Evolutionary conservation across 345 rosid genomes (phyloP), one percentile per base, ranked within the genome.

Genomic region (Eucalyptus curtisii): DNA sequence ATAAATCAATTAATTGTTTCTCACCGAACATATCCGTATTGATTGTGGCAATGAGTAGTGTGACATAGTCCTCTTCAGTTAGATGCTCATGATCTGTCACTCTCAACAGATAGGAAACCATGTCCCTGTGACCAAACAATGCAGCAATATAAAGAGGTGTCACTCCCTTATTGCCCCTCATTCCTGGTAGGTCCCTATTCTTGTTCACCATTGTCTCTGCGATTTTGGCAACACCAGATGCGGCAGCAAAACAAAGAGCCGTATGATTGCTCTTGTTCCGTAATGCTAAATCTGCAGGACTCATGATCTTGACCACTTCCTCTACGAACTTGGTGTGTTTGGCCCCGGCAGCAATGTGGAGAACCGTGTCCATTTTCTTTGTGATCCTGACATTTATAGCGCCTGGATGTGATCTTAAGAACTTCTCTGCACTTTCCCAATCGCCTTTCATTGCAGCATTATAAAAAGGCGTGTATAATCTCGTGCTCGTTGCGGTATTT

Each of bases 381-480:
- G 86, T 87, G 64, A 87, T 71, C 85, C 89, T 47, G n/a, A 71
- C 86, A 49, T 71, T 68, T 87, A 49, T 33, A 68, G 89, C 89
- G 11, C 85, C 61, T 33, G 59, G 86, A 66, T 87, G 57, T 49
- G 76, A 68, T 49, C 30, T 48, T 48, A 87, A 49, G 86, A 66
- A 91, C 40, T 86, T 89, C 88, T 90, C 89, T 20, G 92, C 96
- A 47, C 49, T 89, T 89, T 66, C 87, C 95, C 94, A 92, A 15
- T 94, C 90, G 89, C 93, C 94, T 90, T 91, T 92, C 42, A 90
- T 86, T 30, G 93, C 90, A 31, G 95, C 90, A 15, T 89, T 94
- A 86, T 89, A 91, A 57, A 93, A 88, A 31, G 94, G 92, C 20
- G 89, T 91, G 87, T 90, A 89, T 48, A 86, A 49, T 66, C 90